Conservation (phyloP, 352 stramenopile species). For the Pythium brassicae region DNA sequence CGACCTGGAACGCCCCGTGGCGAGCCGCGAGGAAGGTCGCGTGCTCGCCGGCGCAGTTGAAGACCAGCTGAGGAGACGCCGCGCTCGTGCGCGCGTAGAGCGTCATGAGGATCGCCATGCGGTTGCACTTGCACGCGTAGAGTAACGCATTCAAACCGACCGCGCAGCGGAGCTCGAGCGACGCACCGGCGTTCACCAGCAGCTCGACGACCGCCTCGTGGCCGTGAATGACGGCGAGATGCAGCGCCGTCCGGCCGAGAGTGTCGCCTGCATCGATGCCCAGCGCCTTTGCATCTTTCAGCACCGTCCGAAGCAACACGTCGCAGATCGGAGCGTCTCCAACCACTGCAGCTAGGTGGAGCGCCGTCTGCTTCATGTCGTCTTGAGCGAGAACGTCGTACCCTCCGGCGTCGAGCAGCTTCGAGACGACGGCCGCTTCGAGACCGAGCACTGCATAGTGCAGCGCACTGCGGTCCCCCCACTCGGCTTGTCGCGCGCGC, state of each 20-base stretch:
- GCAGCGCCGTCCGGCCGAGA: slow-evolving; percentile 35
- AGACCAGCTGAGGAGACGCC: slow-evolving; percentile 19
- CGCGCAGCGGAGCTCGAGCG: slow-evolving; percentile 23
- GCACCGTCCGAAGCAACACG: slow-evolving; percentile 32
- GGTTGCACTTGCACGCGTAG: slow-evolving; percentile 46
- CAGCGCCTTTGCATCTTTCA: slow-evolving; percentile 6
- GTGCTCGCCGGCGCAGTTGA: slow-evolving; percentile 25
- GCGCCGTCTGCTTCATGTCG: slow-evolving; percentile 34
- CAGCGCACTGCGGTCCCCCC: slow-evolving; percentile 33
- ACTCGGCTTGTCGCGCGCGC: slow-evolving; percentile 27
- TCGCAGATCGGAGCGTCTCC: slow-evolving; percentile 39
- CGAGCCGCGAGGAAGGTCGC: slow-evolving; percentile 44
- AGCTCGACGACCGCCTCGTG: slow-evolving; percentile 35
- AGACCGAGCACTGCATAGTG: slow-evolving; percentile 45
- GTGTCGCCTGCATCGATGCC: slow-evolving; percentile 18
- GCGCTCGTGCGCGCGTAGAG: slow-evolving; percentile 22
- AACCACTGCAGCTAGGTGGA: slow-evolving; percentile 40
- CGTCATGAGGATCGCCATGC: slow-evolving; percentile 41
- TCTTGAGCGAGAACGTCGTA: slow-evolving; percentile 45
- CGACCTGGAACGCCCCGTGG: slow-evolving; percentile 32
- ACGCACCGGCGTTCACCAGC: slow-evolving; percentile 35
- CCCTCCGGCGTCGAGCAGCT: slow-evolving; percentile 29
- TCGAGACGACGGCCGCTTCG: slow-evolving; percentile 26
- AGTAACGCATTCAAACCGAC: slow-evolving; percentile 40
- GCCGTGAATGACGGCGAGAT: slow-evolving; percentile 42